Evolutionary conservation across 257 asterid genomes (phyloP).

Genomic region (Solanum habrochaites): DNA sequence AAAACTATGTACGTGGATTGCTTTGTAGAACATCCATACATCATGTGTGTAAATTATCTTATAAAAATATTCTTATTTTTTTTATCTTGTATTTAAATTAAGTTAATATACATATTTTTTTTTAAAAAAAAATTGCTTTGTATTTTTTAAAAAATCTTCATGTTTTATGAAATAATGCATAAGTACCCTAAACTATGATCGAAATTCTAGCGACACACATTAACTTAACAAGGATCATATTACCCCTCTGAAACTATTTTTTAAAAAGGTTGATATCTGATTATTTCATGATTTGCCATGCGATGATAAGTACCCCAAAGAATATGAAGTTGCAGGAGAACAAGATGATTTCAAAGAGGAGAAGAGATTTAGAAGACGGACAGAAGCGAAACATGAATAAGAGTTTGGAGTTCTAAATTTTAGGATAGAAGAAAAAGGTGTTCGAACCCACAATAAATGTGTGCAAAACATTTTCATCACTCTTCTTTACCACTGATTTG

Average conservation of each 20-base stretch:
- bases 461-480: too few relatives aligned
- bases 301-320: not conserved
- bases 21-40: not conserved
- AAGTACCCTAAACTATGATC: too few relatives aligned
- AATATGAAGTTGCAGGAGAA: not conserved
- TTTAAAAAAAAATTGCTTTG: not conserved
- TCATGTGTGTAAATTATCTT: not conserved
- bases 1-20: not conserved
- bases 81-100: too few relatives aligned
- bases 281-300: not conserved
- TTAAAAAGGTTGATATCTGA: not conserved
- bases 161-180: not conserved
- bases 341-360: not conserved
- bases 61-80: too few relatives aligned
- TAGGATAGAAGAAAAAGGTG: too few relatives aligned
- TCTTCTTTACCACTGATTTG: too few relatives aligned
- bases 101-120: not conserved
- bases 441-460: too few relatives aligned
- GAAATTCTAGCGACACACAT: not conserved
- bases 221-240: not conserved
- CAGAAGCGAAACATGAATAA: accelerated
- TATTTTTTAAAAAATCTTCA: too few relatives aligned
- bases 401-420: too few relatives aligned
- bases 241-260: not conserved
- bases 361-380: not conserved